Base-by-base conservation (phyloP, 495 filamentous ascomycete genomes). In the Cairneyella variabilis region DNA sequence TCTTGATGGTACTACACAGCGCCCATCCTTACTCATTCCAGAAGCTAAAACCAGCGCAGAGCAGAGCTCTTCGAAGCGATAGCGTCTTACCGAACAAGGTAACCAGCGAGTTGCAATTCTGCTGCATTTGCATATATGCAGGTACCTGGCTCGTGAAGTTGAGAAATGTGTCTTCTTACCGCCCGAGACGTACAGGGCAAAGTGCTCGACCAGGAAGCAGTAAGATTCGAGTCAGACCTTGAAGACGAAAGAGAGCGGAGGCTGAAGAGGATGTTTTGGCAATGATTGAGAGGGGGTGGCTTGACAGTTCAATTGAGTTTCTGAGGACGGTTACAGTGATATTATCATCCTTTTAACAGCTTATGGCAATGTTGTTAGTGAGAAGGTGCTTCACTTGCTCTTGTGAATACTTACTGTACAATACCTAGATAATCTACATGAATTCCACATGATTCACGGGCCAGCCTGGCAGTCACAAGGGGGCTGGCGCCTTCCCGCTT, bases 91-190 rank as follows among this genome's bases (percentile, higher is more conserved):
- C 4, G 62, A 67, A 36, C 62, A 56, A 17, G 70, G 68, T 3
- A 70, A 72, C 39, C 68, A 69, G 48, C 57, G 65, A 8, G 68
- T 64, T 5, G 66, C 70, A 1, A 67, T 72, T n/a, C 70, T 69
- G 28, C 56, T 72, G 49, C 70, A 73, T 51, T 58, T 64, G 50
- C 69, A 72, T 48, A 53, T 70, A 9, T 72, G 71, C 42, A 48
- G 63, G 25, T 70, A 69, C 59, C 62, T 73, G 18, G 70, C 71
- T 12, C 27, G 47, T 30, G 64, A 56, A 8, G 59, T 47, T 32
- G 67, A 68, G 2, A 58, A 64, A 40, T 73, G 70, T 54, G 51
- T 66, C 8, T 71, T 71, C 43, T 54, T 72, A n/a, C 62, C 62
- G 25, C 66, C 54, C 2, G 68, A 73, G 36, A 60, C 66, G 0